Evolutionary conservation across 176 grass and related monocot genomes (phyloP), one percentile per base, ranked within the genome.

Genomic region (Musa schizocarpa): DNA sequence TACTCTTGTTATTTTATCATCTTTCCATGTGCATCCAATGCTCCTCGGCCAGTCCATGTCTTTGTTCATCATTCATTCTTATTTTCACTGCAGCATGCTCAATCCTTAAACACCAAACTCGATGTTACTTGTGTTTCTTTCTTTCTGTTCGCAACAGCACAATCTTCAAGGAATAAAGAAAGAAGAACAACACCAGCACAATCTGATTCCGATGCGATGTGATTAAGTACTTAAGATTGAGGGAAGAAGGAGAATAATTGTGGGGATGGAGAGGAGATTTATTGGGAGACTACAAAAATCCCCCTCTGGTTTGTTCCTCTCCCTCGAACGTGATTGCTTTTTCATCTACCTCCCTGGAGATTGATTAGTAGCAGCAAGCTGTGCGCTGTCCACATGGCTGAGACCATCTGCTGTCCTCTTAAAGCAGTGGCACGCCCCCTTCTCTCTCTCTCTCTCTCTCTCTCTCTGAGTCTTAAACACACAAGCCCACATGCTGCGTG

Each of bases 271-370:
- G 11, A 64, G 17, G 16, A 65, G 57, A 76, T 76, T 48, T 59
- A 19, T 76, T 59, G 74, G 74, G 74, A 1, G 34, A 52, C 74
- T 65, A 76, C 59, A 43, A 76, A 24, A 65, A 76, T 64, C 34
- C 59, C 10, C 17, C 24, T 43, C 14, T 20, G 19, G 11, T 52
- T 53, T 62, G 13, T 11, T 54, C 7, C 26, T n/a, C 9, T 14
- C 73, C 7, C 55, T 5, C 19, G 8, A 55, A 74, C 72, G 54
- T 58, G 54, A 19, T 25, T 53, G 26, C 52, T 53, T 72, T 53
- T 53, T 54, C 12, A 68, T 68, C 24, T 13, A 51, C 20, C 14
- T 20, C 7, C 10, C 34, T 16, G 53, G 52, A 16, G 22, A 26
- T 25, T 9, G 25, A 56, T 70, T 70, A 70, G 25, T 50, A n/a